phyloP scores from a whole-genome alignment of 78 protist genomes.

The Dictyostelium firmibasis region DNA sequence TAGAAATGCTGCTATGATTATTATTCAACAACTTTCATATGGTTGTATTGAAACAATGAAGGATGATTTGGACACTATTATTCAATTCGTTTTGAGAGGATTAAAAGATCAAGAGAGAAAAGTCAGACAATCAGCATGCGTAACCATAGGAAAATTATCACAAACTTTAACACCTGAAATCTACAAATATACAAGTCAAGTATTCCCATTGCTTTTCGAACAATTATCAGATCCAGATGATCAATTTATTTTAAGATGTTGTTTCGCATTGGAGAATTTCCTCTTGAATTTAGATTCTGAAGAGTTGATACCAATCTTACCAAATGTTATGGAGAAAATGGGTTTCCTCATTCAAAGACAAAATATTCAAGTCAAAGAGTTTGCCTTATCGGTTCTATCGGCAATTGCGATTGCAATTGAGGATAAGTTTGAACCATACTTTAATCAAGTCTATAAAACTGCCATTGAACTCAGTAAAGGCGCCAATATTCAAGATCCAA shows the following conservation, averaged over 20 bases:
- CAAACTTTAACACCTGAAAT: constrained; percentile 72
- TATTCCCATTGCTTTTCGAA: constrained; percentile 69
- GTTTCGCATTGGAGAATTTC: constrained; percentile 63
- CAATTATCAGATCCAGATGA: constrained; percentile 59
- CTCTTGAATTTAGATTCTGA: constrained; percentile 1
- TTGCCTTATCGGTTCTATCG: constrained; percentile 32
- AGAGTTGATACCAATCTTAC: constrained; percentile 30
- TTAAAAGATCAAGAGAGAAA: constrained; percentile 9
- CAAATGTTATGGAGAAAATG: constrained; percentile 8
- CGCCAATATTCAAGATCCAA: background rate
- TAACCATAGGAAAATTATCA: constrained; percentile 26
- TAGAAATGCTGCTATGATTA: background rate
- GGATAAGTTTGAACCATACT: constrained; percentile 39
- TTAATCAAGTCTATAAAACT: background rate
- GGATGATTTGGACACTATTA: constrained; percentile 20
- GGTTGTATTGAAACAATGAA: constrained; percentile 64
- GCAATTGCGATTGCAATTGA: constrained; percentile 43
- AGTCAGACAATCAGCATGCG: constrained; percentile 41
- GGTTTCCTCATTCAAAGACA: constrained; percentile 13
- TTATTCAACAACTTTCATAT: constrained; percentile 54
- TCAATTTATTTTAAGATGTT: constrained; percentile 37
- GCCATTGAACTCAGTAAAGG: background rate
- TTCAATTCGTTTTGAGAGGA: background rate
- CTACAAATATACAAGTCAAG: background rate
- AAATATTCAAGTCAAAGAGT: constrained; percentile 46